These are phyloP conservation scores for Helichrysum umbraculigerum DNA, from an alignment of 129 eudicot species.

Conservation along the genomic window DNA sequence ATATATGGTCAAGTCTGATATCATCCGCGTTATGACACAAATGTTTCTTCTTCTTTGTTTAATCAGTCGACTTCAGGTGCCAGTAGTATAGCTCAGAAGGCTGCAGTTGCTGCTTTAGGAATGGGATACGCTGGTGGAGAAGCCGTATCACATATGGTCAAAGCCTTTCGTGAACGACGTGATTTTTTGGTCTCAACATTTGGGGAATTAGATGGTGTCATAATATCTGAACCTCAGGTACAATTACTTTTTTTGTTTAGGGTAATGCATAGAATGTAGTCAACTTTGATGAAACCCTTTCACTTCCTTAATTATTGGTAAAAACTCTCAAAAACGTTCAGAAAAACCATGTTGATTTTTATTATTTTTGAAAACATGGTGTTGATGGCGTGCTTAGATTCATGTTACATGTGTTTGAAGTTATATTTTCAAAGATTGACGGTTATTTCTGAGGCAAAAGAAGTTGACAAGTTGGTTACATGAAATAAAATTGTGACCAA, in stretches of 20 bases:
- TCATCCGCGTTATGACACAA: neutral
- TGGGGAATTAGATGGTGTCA: conserved; percentile 80
- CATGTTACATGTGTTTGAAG: neutral
- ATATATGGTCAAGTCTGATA: neutral
- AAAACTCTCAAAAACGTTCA: no score
- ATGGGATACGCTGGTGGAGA: conserved; percentile 98
- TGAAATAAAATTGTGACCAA: no score
- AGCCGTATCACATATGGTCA: conserved; percentile 82
- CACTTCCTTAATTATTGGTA: no score
- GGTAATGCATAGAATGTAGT: neutral
- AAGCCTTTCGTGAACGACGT: conserved; percentile 83
- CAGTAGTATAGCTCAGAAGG: conserved; percentile 89
- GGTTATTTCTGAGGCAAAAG: no score
- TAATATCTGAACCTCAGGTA: conserved; percentile 93
- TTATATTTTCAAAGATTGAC: neutral
- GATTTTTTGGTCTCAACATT: conserved; percentile 74
- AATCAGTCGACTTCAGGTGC: conserved; percentile 92
- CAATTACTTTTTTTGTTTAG: conserved; percentile 10
- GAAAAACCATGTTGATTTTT: no score
- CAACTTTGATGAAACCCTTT: no score
- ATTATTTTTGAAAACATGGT: no score
- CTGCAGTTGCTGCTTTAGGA: conserved; percentile 94
- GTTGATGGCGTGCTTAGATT: no score
- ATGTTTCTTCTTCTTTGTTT: conserved; percentile 1
- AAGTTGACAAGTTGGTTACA: no score